Base-by-base conservation (phyloP, 2,329 filamentous ascomycete genomes). In the Aspergillus ustus region DNA sequence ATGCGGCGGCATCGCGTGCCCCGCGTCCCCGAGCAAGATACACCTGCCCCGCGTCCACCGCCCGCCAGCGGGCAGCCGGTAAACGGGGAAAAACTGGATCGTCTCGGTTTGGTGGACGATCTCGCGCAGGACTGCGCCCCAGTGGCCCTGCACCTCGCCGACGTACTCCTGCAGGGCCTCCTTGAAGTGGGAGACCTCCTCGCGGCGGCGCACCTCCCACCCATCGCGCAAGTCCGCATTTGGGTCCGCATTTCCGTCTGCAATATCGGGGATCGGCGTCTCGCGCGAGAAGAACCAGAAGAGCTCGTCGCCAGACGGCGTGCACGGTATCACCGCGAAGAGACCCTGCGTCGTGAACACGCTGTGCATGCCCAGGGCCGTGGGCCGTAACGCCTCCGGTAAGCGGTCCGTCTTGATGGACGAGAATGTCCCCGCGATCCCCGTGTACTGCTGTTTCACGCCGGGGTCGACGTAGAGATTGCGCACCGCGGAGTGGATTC, bases 131-230 rank as follows among this genome's bases (percentile, higher is more conserved):
- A 15, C 67, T 19, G 8, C 1, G 81, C 84, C 2, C 80, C 79
- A 50, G 82, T 78, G 3, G 80, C 83, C 60, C 82, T 84, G 6
- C 86, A 89, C 51, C 89, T 78, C 15, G 80, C 73, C 45, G 84
- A 86, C 72, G 92, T 90, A 69, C 87, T 48, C 31, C 8, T 17
- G 8, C 28, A 73, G 45, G 15, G 58, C 68, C 2, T 52, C 43
- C 45, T 74, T 73, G 63, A 72, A 73, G 1, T 22, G 43, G 1
- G 63, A 64, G 1, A 74, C 62, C 54, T 72, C 71, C 40, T 69
- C 60, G 48, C 70, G 66, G 15, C 70, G 52, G 17, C 66, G 64
- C 37, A 65, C 64, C 29, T 74, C 68, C 73, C 73, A 75, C 6
- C 72, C 73, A 20, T 75, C 72, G 13, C 63, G 54, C 7, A 44